Evolutionary conservation across 2,329 filamentous ascomycete genomes (phyloP).

Genomic region (Pyrenophora seminiperda): DNA sequence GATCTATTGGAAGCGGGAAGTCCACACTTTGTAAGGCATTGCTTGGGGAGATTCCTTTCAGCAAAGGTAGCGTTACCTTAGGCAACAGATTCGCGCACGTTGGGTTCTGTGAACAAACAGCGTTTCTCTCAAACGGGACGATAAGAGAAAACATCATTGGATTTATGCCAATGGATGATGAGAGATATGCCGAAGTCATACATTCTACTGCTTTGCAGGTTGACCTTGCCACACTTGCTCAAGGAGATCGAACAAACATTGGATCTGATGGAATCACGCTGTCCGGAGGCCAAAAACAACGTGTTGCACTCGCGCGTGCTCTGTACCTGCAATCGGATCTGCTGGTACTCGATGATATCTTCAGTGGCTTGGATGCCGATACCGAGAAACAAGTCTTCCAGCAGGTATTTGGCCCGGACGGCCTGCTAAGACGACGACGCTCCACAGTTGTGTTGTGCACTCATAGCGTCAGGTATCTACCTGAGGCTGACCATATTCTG

Average conservation of each 20-base stretch:
- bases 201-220: constrained; percentile 36
- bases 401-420: constrained; percentile 36
- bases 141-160: constrained; percentile 21
- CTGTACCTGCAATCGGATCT: not conserved
- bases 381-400: not conserved
- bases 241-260: not conserved
- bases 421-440: constrained; percentile 46
- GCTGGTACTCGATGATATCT: not conserved
- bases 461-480: constrained; percentile 14
- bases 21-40: constrained; percentile 43
- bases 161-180: constrained; percentile 7
- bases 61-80: constrained; percentile 25
- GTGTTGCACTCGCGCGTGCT: not conserved
- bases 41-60: constrained; percentile 42
- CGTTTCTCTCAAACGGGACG: constrained; percentile 22
- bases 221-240: constrained; percentile 18
- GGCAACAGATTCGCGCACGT: constrained; percentile 4
- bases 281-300: not conserved
- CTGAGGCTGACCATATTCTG: not conserved
- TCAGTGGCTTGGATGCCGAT: not conserved
- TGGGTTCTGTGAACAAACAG: constrained; percentile 52
- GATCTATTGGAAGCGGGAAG: constrained; percentile 41
- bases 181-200: constrained; percentile 23
- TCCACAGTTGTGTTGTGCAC: constrained; percentile 26
- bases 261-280: not conserved